Percentiles rank a stretch among this genome's conserved stretches.
Evolutionary conservation across 306 rosid genomes (phyloP).

Genomic region (Cyclanthera cordifolia): DNA sequence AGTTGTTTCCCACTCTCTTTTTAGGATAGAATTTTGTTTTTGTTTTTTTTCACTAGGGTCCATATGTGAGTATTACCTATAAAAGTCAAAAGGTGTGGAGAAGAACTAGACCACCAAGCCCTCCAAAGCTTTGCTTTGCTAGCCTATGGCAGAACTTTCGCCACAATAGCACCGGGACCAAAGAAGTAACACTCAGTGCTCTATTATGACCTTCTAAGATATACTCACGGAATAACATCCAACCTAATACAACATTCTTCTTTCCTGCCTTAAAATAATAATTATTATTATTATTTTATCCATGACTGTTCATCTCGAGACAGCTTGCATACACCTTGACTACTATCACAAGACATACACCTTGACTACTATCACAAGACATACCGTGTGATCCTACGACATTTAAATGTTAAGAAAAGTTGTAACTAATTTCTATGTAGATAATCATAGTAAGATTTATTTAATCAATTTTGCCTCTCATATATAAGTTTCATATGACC

Average conservation of each 20-base stretch:
- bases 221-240: not conserved
- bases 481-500: not conserved
- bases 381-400: too few species aligned
- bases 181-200: not conserved
- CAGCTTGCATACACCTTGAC: too few species aligned
- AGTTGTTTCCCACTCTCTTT: slow-evolving; percentile 1
- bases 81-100: not conserved
- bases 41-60: not conserved
- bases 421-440: too few species aligned
- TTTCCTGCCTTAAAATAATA: not conserved
- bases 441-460: too few species aligned
- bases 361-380: too few species aligned
- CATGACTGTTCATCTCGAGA: too few species aligned
- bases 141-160: not conserved
- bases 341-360: too few species aligned
- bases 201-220: not conserved
- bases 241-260: not conserved
- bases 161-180: slow-evolving; percentile 2
- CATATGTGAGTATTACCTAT: not conserved
- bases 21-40: not conserved
- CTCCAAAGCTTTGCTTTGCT: not conserved
- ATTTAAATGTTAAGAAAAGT: too few species aligned
- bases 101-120: not conserved
- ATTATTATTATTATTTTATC: too few species aligned
- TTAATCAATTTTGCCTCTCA: not conserved